Base-by-base conservation (phyloP, 352 stramenopile genomes). In the Aphanomyces invadans region DNA sequence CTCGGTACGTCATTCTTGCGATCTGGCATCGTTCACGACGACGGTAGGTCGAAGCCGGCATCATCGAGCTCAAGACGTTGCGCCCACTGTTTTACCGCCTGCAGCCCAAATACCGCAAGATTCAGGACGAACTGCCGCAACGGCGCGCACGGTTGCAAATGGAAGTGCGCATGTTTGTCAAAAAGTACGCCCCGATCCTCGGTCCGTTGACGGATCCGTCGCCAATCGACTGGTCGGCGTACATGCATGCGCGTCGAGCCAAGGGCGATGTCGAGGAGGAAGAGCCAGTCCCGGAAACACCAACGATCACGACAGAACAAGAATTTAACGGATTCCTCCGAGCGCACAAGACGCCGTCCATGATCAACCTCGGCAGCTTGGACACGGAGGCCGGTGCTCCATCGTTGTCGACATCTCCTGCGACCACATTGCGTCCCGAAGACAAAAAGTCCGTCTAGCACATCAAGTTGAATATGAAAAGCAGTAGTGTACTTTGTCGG, bases 11-110 rank as follows among this genome's bases (percentile, higher is more conserved):
- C n/a, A n/a, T n/a, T n/a, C n/a, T n/a, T n/a, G n/a, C n/a, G n/a
- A n/a, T n/a, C n/a, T n/a, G n/a, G n/a, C n/a, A 15, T n/a, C 39
- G 21, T 48, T 48, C n/a, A n/a, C 15, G 1, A n/a, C 39, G 39
- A 48, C 39, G 39, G 17, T 57, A 57, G 49, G 49, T 92, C 26
- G 86, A 94, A 70, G 86, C 83, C 31, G 86, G 86, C 42, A 94
- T 92, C 71, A 94, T 94, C 56, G 86, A 92, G 70, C 69, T 94
- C 62, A 94, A 92, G 76, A 94, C 85, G 3, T 72, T 94, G 5
- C 81, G 81, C 12, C 85, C 85, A 51, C 70, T 94, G 1, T 92
- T 92, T 67, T 90, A 91, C 68, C 85, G 85, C 32, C 61, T 94
- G 32, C 64, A 91, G 53, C 83, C 83, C 7, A 79, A 83, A 57